phyloP scores from a whole-genome alignment of 2,329 filamentous ascomycete genomes.

The Hypoxylon sp. region DNA sequence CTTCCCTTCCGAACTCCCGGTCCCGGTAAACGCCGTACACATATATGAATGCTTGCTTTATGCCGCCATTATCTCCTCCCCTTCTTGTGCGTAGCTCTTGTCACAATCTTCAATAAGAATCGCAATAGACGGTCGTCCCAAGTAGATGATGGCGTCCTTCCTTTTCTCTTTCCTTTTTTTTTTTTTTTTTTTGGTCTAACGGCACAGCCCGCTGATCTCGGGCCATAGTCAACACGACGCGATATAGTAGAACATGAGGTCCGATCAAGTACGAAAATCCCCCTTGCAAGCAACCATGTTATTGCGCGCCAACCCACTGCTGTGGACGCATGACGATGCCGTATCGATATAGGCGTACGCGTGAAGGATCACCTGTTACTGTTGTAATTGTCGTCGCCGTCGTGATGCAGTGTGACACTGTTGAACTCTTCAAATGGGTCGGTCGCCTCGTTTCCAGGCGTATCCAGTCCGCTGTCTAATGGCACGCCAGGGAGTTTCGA shows the following conservation, averaged over 20 bases:
- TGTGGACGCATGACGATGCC: conserved; percentile 14
- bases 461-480: conserved; percentile 83
- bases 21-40: conserved; percentile 34
- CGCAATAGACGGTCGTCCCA: conserved; percentile 24
- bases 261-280: conserved; percentile 18
- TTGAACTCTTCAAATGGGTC: conserved; percentile 99
- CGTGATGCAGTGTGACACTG: conserved; percentile 95
- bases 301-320: background rate
- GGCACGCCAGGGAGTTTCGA: conserved; percentile 74
- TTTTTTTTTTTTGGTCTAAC: conserved; percentile 24
- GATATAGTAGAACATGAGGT: conserved; percentile 1
- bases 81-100: conserved; percentile 27
- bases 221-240: conserved; percentile 8
- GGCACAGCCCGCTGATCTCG: conserved; percentile 34
- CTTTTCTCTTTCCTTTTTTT: conserved; percentile 16
- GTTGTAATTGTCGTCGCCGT: conserved; percentile 76
- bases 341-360: conserved; percentile 9
- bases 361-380: conserved; percentile 37
- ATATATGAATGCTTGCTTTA: conserved; percentile 40
- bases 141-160: conserved; percentile 24
- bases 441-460: conserved; percentile 79
- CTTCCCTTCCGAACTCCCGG: conserved; percentile 34
- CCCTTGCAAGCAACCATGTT: background rate
- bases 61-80: conserved; percentile 36
- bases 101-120: conserved; percentile 33